Evolutionary conservation across 2,329 filamentous ascomycete species (phyloP).

Genomic region (Neoarthrinium moseri): DNA sequence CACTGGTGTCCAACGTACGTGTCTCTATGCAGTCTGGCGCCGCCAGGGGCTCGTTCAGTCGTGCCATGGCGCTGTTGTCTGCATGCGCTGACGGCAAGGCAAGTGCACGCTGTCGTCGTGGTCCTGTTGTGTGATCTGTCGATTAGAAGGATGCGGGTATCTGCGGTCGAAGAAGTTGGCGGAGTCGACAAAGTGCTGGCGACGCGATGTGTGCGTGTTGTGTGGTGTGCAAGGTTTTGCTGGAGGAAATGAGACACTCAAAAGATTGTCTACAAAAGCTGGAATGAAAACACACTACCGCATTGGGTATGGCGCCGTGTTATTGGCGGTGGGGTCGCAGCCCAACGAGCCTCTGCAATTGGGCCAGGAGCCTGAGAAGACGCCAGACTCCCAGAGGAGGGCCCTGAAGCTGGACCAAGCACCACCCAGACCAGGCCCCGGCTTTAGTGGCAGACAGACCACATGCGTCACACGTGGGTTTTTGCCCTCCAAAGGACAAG

Average conservation of each 20-base stretch:
- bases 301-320: constrained; percentile 7
- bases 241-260: background rate
- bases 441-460: no score
- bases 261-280: constrained; percentile 6
- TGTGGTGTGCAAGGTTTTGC: constrained; percentile 2
- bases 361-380: background rate
- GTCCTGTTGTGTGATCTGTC: no score
- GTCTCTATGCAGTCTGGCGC: constrained; percentile 70
- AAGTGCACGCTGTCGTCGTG: background rate
- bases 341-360: background rate
- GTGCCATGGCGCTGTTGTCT: constrained; percentile 62
- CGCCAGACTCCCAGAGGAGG: no score
- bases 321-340: constrained; percentile 1
- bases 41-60: constrained; percentile 72
- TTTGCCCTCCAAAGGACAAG: no score
- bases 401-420: no score
- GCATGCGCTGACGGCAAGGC: background rate
- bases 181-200: no score
- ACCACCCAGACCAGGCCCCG: no score
- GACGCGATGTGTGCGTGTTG: background rate
- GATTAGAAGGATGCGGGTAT: background rate
- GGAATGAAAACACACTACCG: constrained; percentile 13
- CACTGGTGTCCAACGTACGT: constrained; percentile 58
- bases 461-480: no score
- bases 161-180: background rate